Evolutionary conservation across 1,284 basidiomycete species (phyloP), one percentile per base, ranked within the genome.

Genomic region (Irpex sp.): DNA sequence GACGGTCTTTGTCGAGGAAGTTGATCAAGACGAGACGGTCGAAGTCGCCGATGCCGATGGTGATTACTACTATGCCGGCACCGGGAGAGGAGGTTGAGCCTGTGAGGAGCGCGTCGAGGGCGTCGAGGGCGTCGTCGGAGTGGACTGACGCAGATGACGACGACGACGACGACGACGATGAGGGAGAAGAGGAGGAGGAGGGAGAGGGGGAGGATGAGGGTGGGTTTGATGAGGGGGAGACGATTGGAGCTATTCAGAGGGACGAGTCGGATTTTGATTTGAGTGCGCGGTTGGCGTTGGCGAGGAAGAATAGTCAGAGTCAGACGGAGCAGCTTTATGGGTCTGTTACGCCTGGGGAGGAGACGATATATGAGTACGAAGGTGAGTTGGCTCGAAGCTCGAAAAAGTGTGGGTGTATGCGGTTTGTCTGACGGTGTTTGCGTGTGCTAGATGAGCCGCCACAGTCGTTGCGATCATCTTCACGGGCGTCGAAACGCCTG

Each of bases 231-330:
- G 65, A 66, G 53, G 53, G 7, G 58, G 59, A 72, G 35, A 64
- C 75, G 61, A 71, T 72, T 68, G 74, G 54, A 68, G 72, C 43
- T 73, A 74, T 63, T 69, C 75, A 9, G 73, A 26, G 84, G 67
- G 85, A 89, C 65, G 79, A 83, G 53, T 91, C 88, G 11, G 93
- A 94, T 69, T 81, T 84, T 65, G 88, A 94, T 70, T 77, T 95
- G 61, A 82, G 86, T 31, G 80, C 83, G 75, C 85, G 89, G 55
- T 76, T 95, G 60, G 90, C 90, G 65, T 77, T 95, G 57, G 94
- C 93, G 5, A 80, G 91, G 65, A 82, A 84, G 66, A 95, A 95
- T 72, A 93, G 92, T 71, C 81, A 88, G 72, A 90, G 83, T 71
- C 92, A 93, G 68, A 80, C 84, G 64, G 80, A 78, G 15, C 80